Base-by-base conservation (phyloP, 106 monocot species). In the Acorus gramineus region DNA sequence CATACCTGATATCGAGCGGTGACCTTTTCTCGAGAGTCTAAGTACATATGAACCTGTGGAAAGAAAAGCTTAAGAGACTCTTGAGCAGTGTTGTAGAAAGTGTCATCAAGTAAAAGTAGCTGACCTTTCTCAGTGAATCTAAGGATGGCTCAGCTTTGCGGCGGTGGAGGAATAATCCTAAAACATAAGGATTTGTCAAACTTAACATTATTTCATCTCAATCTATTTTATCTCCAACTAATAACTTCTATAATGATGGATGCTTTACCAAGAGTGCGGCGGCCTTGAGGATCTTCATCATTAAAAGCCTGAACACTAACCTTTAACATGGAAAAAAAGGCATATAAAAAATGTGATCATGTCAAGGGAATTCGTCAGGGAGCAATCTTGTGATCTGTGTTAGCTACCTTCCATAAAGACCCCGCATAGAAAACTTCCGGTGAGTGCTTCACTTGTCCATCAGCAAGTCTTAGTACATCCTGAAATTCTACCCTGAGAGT, bases 1-100 rank as follows among this genome's bases (percentile, higher is more conserved):
- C 10, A 11, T 91, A 98, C 96, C 85, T 98, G 91, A 81, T 98
- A 98, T 8, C 96, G 85, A 66, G 91, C 96, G n/a, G 91, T 91
- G 52, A 98, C 96, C 74, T 98, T 98, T 64, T 98, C 96, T 42
- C 96, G 76, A 53, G 87, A 81, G 69, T 98, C 96, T 1, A 98
- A 71, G 62, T 83, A 98, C 77, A 88, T 84, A 61, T 92, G 80
- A 59, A 84, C 83, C 96, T 96, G 74, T 46, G 50, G 10, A 67
- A 68, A 53, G 70, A 49, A 57, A 64, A 57, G 55, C 50, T 61
- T 7, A 52, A 0, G n/a, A 47, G 42, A 13, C 12, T 49, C 28
- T 6, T 28, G 28, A 28, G 28, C 8, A 44, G 28, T 7, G 43
- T 52, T 6, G 10, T 8, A 2, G 9, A 13, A 6, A 11, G 5